These are phyloP conservation scores for Globisporangium yorkense DNA, from an alignment of 352 stramenopile species.

Conservation along the genomic window DNA sequence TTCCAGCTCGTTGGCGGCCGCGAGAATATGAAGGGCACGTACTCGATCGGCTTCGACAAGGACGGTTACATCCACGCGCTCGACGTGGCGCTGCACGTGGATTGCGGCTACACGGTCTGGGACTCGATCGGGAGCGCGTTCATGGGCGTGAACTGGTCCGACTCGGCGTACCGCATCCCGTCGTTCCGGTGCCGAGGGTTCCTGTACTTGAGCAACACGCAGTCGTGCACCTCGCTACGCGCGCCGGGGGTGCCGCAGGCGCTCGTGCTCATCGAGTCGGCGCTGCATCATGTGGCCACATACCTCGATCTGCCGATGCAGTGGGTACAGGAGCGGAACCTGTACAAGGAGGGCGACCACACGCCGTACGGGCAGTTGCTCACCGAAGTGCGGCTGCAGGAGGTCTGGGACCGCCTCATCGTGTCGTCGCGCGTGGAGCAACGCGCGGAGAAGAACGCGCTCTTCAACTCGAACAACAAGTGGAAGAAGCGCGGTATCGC, in stretches of 20 bases:
- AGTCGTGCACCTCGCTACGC: constrained; percentile 93
- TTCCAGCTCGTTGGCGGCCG: constrained; percentile 91
- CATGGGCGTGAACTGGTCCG: constrained; percentile 92
- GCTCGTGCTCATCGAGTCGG: constrained; percentile 88
- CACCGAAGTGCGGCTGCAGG: constrained; percentile 87
- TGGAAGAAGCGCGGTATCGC: constrained; percentile 89
- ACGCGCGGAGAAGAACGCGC: constrained; percentile 59
- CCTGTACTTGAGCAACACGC: constrained; percentile 92
- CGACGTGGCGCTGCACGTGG: constrained; percentile 92
- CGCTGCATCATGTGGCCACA: constrained; percentile 93
- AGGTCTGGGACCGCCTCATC: constrained; percentile 74
- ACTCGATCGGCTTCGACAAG: constrained; percentile 83
- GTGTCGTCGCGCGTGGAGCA: constrained; percentile 62
- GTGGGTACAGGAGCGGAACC: constrained; percentile 84
- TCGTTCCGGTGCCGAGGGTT: constrained; percentile 85
- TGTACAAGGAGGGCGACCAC: constrained; percentile 87
- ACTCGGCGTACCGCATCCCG: constrained; percentile 93
- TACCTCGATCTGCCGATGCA: constrained; percentile 61
- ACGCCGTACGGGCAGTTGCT: constrained; percentile 93
- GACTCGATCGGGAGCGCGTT: constrained; percentile 91
- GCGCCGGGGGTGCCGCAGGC: constrained; percentile 94
- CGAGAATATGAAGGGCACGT: constrained; percentile 93
- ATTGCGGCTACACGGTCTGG: constrained; percentile 93
- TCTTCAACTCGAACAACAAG: constrained; percentile 90
- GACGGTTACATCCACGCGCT: constrained; percentile 88